Base-by-base conservation (phyloP, 805 yeast species). In the Yarrowia sp. region DNA sequence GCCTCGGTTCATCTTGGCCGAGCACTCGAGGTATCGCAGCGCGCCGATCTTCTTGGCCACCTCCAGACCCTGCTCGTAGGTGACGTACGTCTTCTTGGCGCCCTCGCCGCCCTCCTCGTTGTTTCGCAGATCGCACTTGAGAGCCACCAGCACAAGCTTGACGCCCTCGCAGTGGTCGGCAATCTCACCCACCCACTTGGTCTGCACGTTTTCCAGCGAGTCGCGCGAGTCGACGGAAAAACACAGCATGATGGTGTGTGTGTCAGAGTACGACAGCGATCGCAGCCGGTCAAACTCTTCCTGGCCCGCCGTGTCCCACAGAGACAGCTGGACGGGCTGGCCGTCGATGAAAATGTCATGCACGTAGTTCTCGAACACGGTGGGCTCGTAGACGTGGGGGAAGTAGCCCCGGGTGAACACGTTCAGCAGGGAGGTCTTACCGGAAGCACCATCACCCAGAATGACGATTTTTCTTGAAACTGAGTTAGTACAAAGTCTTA, bases 291-390 rank as follows among this genome's bases (percentile, higher is more conserved):
- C 99, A 69, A 93, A 93, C 76, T 93, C 99, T 76, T 93, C 99
- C 78, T 93, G 99, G 7, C 99, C 99, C 1, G 99, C 99, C 6
- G 99, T 93, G 73, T 93, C 99, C 99, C 99, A 94, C 62, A 93
- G 78, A 14, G 97, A 91, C 63, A 93, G 77, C 70, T 92, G 96
- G 69, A 93, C 88, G 55, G 94, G 90, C 73, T 90, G 90, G 59
- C 93, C 93, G 73, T 93, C 99, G 62, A 93, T 91, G 76, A 90
- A 93, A 66, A 93, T 94, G 72, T 93, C 98, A 75, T 93, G 98
- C 64, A 92, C 96, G 72, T 93, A 93, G 77, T 93, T 93, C 72
- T 93, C 98, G 75, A 94, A 93, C 36, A 93, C 97, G 0, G 99
- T 93, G 24, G 99, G 99, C 72, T 92, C 99, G 74, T 93, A 93